These are phyloP conservation scores for Mycena indigotica DNA, from an alignment of 768 basidiomycete genomes.

Conservation along the genomic window DNA sequence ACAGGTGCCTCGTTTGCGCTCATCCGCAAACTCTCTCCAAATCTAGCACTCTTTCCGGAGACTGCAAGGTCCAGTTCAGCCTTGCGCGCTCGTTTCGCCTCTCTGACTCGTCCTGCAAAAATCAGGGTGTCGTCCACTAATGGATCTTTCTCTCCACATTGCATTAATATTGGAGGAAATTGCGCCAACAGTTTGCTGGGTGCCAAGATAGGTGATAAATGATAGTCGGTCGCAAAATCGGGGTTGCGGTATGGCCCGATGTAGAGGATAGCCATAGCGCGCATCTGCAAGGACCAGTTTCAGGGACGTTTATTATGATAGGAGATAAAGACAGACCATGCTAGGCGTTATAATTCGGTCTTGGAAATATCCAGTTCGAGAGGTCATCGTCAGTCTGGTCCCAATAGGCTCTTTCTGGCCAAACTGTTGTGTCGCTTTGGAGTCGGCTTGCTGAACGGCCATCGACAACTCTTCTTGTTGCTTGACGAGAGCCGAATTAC, in stretches of 20 bases:
- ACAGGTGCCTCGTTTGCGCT: conserved; percentile 41
- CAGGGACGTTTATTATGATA: conserved; percentile 1
- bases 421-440: conserved; percentile 42
- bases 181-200: conserved; percentile 82
- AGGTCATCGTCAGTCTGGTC: conserved; percentile 92
- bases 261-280: conserved; percentile 97
- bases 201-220: conserved; percentile 92
- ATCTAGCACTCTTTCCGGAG: conserved; percentile 61
- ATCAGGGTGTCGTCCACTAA: conserved; percentile 98
- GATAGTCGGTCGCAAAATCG: conserved; percentile 93
- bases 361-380: conserved; percentile 90
- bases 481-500: conserved; percentile 46
- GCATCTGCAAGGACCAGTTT: conserved; percentile 74
- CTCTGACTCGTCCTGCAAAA: conserved; percentile 91
- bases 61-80: conserved; percentile 66
- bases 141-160: conserved; percentile 92
- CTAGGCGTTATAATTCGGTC: conserved; percentile 92
- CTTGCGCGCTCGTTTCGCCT: conserved; percentile 87
- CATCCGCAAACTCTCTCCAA: conserved; percentile 68
- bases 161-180: conserved; percentile 92
- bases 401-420: conserved; percentile 66
- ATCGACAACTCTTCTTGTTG: conserved; percentile 55
- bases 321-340: conserved; percentile 66
- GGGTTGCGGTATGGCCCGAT: conserved; percentile 93
- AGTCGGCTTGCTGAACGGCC: conserved; percentile 54